Evolutionary conservation across 805 yeast genomes (phyloP).

Genomic region (Debaryomyces maramus): DNA sequence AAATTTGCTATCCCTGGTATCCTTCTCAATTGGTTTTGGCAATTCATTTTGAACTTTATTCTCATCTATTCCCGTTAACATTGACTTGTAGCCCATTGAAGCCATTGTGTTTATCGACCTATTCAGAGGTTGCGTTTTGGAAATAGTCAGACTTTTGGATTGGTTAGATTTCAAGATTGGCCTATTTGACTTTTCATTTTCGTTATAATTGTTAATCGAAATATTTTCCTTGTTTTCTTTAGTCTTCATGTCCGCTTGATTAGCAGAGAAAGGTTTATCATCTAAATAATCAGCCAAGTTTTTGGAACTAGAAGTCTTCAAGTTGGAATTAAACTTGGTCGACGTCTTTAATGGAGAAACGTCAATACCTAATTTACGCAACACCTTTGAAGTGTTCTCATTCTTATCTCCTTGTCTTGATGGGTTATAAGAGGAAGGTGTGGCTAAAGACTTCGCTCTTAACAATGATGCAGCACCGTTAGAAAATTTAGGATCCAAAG

Average conservation of each 20-base stretch:
- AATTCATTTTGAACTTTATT: slow-evolving; percentile 5
- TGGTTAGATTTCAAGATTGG: slow-evolving; percentile 4
- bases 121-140: background rate
- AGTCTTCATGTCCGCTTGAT: slow-evolving; percentile 1
- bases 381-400: slow-evolving; percentile 32
- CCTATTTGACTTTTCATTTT: slow-evolving; percentile 10
- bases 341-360: slow-evolving; percentile 12
- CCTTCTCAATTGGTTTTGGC: background rate
- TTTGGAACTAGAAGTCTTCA: slow-evolving; percentile 41
- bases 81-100: slow-evolving; percentile 18
- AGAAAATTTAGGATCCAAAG: slow-evolving; percentile 37
- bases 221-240: slow-evolving; percentile 17
- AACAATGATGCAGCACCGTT: slow-evolving; percentile 26
- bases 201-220: slow-evolving; percentile 12
- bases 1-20: no score
- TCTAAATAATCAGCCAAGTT: slow-evolving; percentile 25
- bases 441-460: slow-evolving; percentile 37
- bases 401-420: slow-evolving; percentile 13
- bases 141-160: slow-evolving; percentile 3
- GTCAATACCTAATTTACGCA: slow-evolving; percentile 40
- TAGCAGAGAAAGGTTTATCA: slow-evolving; percentile 6
- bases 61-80: slow-evolving; percentile 23
- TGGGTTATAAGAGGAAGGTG: slow-evolving; percentile 24
- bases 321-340: slow-evolving; percentile 16
- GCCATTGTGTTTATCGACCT: slow-evolving; percentile 7